Percentiles rank a stretch among this genome's conserved stretches.
Evolutionary conservation across 192 early-diverging fungal species (phyloP).

Genomic region (Coemansia sp.): DNA sequence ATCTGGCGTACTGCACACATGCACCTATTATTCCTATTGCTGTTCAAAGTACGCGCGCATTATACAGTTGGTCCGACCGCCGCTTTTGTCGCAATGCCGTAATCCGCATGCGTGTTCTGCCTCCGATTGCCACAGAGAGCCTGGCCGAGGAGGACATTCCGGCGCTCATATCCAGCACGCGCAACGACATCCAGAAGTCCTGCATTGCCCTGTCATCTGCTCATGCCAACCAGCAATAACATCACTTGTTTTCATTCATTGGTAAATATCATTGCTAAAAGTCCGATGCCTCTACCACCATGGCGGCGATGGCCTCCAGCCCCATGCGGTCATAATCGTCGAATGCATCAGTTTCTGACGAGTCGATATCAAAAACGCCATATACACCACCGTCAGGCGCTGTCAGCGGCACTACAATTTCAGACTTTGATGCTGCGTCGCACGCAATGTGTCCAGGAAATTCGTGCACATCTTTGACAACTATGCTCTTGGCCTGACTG

Average conservation of each 20-base stretch:
- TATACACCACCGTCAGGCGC: conserved; percentile 52
- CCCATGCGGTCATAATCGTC: conserved; percentile 65
- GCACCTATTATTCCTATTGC: conserved; percentile 89
- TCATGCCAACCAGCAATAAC: background rate
- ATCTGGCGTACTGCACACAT: conserved; percentile 79
- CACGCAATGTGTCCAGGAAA: conserved; percentile 92
- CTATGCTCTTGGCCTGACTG: conserved; percentile 46
- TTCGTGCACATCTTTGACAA: conserved; percentile 77
- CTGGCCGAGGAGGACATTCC: conserved; percentile 50
- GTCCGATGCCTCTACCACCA: conserved; percentile 56
- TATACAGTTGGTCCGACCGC: conserved; percentile 43
- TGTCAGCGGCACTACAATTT: conserved; percentile 79
- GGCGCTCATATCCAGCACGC: conserved; percentile 39
- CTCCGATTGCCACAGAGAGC: conserved; percentile 44
- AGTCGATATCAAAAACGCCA: conserved; percentile 74
- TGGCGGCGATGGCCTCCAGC: conserved; percentile 61
- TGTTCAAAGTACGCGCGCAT: conserved; percentile 59
- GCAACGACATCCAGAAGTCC: conserved; percentile 42
- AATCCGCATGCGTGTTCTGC: conserved; percentile 47
- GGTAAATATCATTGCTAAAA: conserved; percentile 9
- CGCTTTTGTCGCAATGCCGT: conserved; percentile 42
- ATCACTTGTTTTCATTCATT: background rate
- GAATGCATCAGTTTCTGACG: conserved; percentile 61
- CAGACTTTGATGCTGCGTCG: conserved; percentile 77
- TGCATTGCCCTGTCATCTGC: conserved; percentile 22